Percentiles rank a stretch among this genome's conserved stretches.
These are phyloP conservation scores for Cyclotella cryptica DNA, from an alignment of 108 stramenopile species.

Conservation along the genomic window DNA sequence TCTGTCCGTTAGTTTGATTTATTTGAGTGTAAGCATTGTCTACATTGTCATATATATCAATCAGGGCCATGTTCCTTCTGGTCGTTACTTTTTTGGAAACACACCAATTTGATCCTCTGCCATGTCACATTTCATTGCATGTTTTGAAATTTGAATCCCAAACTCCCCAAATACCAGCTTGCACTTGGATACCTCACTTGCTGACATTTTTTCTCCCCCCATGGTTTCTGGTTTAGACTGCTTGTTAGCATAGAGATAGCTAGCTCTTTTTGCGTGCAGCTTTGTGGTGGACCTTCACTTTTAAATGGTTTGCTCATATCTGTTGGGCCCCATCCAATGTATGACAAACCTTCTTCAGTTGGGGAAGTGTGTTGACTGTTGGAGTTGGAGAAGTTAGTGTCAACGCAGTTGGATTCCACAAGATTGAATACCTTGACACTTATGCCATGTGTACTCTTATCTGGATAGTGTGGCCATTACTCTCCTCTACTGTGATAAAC, in stretches of 20 bases:
- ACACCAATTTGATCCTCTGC: too few relatives aligned
- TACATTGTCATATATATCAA: too few relatives aligned
- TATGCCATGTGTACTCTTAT: background rate
- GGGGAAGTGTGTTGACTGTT: background rate
- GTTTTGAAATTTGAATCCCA: background rate
- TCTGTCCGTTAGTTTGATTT: too few relatives aligned
- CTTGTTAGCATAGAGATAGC: background rate
- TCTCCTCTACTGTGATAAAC: background rate
- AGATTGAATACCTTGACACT: background rate
- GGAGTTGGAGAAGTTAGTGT: background rate
- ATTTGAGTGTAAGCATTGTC: too few relatives aligned
- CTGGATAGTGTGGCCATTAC: background rate
- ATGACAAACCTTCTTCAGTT: background rate
- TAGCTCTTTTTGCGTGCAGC: background rate
- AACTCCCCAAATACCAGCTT: background rate
- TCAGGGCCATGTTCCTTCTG: too few relatives aligned
- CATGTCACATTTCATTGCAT: too few relatives aligned
- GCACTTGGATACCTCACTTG: background rate
- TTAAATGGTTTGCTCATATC: background rate
- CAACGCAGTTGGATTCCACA: background rate
- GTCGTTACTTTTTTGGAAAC: too few relatives aligned
- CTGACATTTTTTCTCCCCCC: background rate
- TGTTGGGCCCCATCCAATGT: background rate
- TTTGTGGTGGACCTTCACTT: background rate
- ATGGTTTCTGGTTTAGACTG: background rate